Evolutionary conservation across 371 early-diverging fungal species (phyloP).

Genomic region (Actinomortierella wolfii): DNA sequence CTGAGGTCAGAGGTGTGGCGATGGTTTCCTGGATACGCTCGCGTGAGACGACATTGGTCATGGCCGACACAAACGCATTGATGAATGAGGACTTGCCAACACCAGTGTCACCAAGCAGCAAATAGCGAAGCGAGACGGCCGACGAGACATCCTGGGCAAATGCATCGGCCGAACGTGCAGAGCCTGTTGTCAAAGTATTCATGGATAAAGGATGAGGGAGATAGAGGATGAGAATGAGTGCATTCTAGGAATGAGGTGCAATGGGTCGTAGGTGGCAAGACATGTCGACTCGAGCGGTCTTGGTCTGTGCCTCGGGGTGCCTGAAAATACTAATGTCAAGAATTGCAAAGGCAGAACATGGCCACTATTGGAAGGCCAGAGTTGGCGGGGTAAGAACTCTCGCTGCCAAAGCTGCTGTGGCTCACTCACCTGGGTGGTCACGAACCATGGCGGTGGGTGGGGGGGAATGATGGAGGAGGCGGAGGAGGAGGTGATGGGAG

Average conservation of each 20-base stretch:
- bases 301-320: too few species aligned
- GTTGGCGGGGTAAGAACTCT: too few species aligned
- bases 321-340: too few species aligned
- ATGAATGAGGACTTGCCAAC: conserved; percentile 34
- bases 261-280: too few species aligned
- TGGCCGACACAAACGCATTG: conserved; percentile 15
- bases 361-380: too few species aligned
- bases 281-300: too few species aligned
- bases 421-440: too few species aligned
- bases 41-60: conserved; percentile 16
- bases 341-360: too few species aligned
- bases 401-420: too few species aligned
- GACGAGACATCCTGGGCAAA: conserved; percentile 17
- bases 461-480: background rate
- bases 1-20: conserved; percentile 13
- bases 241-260: background rate
- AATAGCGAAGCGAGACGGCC: conserved; percentile 21
- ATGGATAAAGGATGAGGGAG: background rate
- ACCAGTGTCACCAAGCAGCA: conserved; percentile 33
- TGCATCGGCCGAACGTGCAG: conserved; percentile 11
- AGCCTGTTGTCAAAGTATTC: background rate
- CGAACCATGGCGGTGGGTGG: background rate
- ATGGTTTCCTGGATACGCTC: conserved; percentile 8
- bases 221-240: background rate
- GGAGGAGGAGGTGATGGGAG: background rate